Percentiles rank a stretch among this genome's conserved stretches.
These are phyloP conservation scores for Brasilioporus rufonigricans DNA, from an alignment of 768 basidiomycete genomes.

Conservation along the genomic window DNA sequence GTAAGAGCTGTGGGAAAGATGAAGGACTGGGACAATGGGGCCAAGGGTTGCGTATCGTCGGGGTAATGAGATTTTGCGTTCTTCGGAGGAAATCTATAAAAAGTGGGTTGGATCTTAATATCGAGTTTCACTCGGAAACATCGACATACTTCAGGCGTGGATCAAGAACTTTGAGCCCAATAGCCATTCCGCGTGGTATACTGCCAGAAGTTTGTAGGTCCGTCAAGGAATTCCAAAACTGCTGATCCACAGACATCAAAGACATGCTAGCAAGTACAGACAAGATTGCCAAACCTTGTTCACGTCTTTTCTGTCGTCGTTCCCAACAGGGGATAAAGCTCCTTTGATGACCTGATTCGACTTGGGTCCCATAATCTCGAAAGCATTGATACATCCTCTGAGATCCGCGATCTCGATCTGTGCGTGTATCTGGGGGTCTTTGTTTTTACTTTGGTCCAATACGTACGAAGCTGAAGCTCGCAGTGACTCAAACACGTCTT, in stretches of 20 bases:
- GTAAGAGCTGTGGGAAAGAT: slow-evolving; percentile 54
- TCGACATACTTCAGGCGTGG: slow-evolving; percentile 74
- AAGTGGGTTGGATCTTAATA: no score
- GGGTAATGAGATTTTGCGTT: slow-evolving; percentile 51
- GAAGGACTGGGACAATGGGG: slow-evolving; percentile 29
- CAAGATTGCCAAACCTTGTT: slow-evolving; percentile 43
- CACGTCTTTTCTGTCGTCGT: slow-evolving; percentile 54
- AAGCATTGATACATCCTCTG: slow-evolving; percentile 67
- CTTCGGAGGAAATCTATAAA: slow-evolving; percentile 76
- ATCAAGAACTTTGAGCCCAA: slow-evolving; percentile 80
- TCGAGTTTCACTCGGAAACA: background rate
- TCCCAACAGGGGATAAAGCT: slow-evolving; percentile 48
- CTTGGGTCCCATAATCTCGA: slow-evolving; percentile 89
- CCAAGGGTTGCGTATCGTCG: slow-evolving; percentile 24
- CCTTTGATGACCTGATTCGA: slow-evolving; percentile 73
- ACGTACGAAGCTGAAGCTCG: slow-evolving; percentile 48
- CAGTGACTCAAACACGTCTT: slow-evolving; percentile 53
- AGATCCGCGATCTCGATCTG: slow-evolving; percentile 71
- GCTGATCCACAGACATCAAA: slow-evolving; percentile 2
- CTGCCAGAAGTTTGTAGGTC: slow-evolving; percentile 63
- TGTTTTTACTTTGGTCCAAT: slow-evolving; percentile 38
- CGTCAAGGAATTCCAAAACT: slow-evolving; percentile 57
- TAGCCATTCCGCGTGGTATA: slow-evolving; percentile 69
- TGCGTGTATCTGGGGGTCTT: slow-evolving; percentile 17
- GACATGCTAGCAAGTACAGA: background rate